A percentile compares a stretch with the other conserved stretches of the same genome.
These are phyloP conservation scores for Colletotrichum sp. DNA, from an alignment of 2,329 filamentous ascomycete species.

Conservation along the genomic window DNA sequence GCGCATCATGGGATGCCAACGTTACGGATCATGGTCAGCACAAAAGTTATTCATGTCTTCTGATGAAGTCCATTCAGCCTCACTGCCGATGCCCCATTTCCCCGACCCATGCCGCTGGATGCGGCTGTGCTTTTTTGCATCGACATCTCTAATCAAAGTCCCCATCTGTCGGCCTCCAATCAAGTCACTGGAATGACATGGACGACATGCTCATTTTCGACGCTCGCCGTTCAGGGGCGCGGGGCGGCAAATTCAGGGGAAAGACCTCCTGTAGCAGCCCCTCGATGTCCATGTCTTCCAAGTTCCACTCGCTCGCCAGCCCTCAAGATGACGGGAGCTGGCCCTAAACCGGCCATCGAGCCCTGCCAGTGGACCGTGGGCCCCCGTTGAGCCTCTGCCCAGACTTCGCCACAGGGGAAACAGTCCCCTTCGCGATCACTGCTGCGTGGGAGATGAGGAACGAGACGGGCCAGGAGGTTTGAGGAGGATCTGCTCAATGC, in stretches of 20 bases:
- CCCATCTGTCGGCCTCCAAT: background rate
- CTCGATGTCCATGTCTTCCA: background rate
- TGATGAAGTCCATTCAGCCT: background rate
- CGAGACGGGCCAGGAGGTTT: background rate
- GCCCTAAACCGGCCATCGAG: background rate
- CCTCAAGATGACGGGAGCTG: background rate
- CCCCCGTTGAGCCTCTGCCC: background rate
- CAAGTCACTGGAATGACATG: background rate
- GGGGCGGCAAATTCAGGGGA: conserved; percentile 6
- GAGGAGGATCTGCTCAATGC: background rate
- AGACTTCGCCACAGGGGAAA: conserved; percentile 6
- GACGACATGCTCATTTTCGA: background rate
- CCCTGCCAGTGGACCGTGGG: conserved; percentile 6
- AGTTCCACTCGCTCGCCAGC: background rate
- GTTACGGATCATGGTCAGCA: background rate
- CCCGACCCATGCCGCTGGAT: background rate
- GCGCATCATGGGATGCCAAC: background rate
- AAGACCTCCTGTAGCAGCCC: conserved; percentile 1
- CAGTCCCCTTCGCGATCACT: background rate
- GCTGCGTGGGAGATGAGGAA: background rate
- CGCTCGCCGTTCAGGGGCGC: background rate
- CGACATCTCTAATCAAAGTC: background rate
- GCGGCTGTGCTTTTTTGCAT: background rate
- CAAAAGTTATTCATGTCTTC: background rate
- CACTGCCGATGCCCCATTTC: background rate